A percentile compares a stretch with the other conserved stretches of the same genome.
phyloP scores from a whole-genome alignment of 805 yeast genomes.

The Candida michaelii region DNA sequence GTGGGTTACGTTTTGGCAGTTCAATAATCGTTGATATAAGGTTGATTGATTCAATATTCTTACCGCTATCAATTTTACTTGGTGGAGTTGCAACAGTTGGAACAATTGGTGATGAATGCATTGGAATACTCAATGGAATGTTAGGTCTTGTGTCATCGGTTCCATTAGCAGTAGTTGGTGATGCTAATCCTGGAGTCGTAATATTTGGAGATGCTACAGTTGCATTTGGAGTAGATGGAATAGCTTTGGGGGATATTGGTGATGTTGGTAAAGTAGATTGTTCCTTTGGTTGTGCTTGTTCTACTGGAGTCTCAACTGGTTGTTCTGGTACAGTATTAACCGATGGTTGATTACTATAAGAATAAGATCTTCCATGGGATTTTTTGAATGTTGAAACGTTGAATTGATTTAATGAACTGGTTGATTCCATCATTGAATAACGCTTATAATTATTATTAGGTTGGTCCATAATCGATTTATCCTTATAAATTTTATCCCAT shows the following conservation, averaged over 20 bases:
- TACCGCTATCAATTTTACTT: slow-evolving; percentile 2
- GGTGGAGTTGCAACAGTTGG: slow-evolving; percentile 4
- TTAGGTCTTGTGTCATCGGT: background rate
- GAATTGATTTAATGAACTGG: slow-evolving; percentile 34
- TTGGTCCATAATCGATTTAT: slow-evolving; percentile 18
- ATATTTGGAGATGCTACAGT: background rate
- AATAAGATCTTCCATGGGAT: slow-evolving; percentile 34
- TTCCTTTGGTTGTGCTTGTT: background rate
- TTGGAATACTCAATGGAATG: slow-evolving; percentile 2
- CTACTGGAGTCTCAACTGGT: background rate
- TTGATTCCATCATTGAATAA: slow-evolving; percentile 45
- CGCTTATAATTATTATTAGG: slow-evolving; percentile 33
- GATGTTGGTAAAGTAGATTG: background rate
- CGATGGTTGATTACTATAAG: slow-evolving; percentile 14
- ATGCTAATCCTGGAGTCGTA: background rate
- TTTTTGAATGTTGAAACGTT: slow-evolving; percentile 18
- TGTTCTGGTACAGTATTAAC: slow-evolving; percentile 2
- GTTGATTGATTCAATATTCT: slow-evolving; percentile 1
- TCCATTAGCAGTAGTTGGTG: background rate
- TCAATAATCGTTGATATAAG: slow-evolving; percentile 15
- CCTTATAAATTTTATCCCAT: slow-evolving; percentile 68
- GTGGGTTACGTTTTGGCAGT: slow-evolving; percentile 18
- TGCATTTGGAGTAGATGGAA: background rate
- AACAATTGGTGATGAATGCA: slow-evolving; percentile 4
- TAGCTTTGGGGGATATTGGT: background rate